These are phyloP conservation scores for Dioscorea zingiberensis DNA, from an alignment of 106 monocot species.

Conservation along the genomic window DNA sequence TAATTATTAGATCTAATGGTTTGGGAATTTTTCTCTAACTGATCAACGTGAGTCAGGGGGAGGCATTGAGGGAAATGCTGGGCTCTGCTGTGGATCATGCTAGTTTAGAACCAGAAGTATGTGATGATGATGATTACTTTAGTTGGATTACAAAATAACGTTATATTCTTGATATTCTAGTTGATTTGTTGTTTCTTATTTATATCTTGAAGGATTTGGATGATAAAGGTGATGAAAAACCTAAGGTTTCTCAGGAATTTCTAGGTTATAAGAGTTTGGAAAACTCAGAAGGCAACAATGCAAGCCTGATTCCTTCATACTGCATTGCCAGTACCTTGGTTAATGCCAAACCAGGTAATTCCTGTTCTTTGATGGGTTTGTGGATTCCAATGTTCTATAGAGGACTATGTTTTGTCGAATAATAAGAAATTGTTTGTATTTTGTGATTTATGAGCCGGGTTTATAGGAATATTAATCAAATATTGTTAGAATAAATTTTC, in stretches of 20 bases:
- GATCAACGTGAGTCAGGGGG: slow-evolving; percentile 19
- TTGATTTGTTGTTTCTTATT: neutral
- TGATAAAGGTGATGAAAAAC: slow-evolving; percentile 45
- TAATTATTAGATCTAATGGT: neutral
- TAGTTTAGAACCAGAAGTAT: too few relatives aligned
- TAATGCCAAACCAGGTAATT: slow-evolving; percentile 31
- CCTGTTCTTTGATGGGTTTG: too few relatives aligned
- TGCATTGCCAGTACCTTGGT: neutral
- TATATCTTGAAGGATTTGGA: slow-evolving; percentile 20
- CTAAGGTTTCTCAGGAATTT: neutral
- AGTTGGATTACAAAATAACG: too few relatives aligned
- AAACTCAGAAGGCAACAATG: slow-evolving; percentile 21
- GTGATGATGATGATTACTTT: too few relatives aligned
- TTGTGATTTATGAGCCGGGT: too few relatives aligned
- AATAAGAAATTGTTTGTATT: too few relatives aligned
- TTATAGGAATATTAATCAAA: too few relatives aligned
- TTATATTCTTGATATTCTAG: too few relatives aligned
- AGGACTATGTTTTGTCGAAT: too few relatives aligned
- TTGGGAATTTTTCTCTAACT: neutral
- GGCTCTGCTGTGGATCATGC: neutral
- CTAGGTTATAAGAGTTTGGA: slow-evolving; percentile 20
- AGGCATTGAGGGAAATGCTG: slow-evolving; percentile 23
- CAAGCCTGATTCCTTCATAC: too few relatives aligned
- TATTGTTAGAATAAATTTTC: too few relatives aligned
- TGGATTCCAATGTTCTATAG: too few relatives aligned